These are phyloP conservation scores for Exserohilum turcica DNA, from an alignment of 2,329 filamentous ascomycete genomes.

Conservation along the genomic window DNA sequence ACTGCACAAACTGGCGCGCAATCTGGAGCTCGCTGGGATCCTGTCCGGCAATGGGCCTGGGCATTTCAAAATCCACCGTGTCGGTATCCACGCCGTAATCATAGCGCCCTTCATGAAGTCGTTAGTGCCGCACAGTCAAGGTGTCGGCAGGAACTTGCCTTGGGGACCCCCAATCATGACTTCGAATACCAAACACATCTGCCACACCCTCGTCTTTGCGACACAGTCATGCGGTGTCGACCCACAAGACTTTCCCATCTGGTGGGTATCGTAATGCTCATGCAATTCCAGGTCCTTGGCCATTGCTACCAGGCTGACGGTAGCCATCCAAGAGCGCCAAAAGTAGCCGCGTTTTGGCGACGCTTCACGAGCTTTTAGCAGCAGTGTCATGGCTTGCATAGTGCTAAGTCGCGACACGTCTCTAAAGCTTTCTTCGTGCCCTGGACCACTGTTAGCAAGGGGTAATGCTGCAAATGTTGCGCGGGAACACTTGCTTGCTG, in stretches of 20 bases:
- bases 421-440: constrained; percentile 91
- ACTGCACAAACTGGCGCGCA: constrained; percentile 83
- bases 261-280: constrained; percentile 82
- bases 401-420: constrained; percentile 89
- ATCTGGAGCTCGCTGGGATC: constrained; percentile 77
- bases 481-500: constrained; percentile 69
- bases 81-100: constrained; percentile 78
- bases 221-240: constrained; percentile 75
- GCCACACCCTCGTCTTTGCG: constrained; percentile 87
- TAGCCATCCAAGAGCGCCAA: constrained; percentile 95
- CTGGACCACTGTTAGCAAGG: constrained; percentile 52
- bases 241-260: constrained; percentile 71
- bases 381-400: constrained; percentile 83
- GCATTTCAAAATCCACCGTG: constrained; percentile 74
- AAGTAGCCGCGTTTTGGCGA: constrained; percentile 93
- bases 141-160: constrained; percentile 59
- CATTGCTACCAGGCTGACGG: constrained; percentile 91
- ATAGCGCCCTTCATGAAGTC: constrained; percentile 59
- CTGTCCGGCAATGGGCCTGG: constrained; percentile 65
- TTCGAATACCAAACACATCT: constrained; percentile 82
- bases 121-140: constrained; percentile 10
- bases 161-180: constrained; percentile 93
- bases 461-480: not conserved
- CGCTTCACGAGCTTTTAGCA: constrained; percentile 91
- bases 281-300: constrained; percentile 88